These are phyloP conservation scores for Rhododendron kiyosumense DNA, from an alignment of 148 eudicot genomes.

Conservation along the genomic window DNA sequence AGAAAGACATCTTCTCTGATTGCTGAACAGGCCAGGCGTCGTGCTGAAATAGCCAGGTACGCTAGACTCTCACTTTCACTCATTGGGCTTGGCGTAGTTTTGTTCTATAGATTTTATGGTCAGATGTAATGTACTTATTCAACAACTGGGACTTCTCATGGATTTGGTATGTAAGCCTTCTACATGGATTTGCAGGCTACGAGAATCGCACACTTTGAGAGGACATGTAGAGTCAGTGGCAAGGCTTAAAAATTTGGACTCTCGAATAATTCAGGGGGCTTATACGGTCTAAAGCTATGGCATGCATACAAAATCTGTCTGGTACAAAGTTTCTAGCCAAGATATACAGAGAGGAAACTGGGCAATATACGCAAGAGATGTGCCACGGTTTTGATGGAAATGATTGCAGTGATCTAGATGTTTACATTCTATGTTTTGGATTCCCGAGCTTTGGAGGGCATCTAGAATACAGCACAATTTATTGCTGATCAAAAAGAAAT, in stretches of 20 bases:
- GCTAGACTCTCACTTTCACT: neutral
- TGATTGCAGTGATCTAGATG: neutral
- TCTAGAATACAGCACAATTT: neutral
- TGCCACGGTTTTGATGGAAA: constrained; percentile 1
- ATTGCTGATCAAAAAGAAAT: neutral
- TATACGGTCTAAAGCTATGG: constrained; percentile 42
- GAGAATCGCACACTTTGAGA: constrained; percentile 47
- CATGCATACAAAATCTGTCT: neutral
- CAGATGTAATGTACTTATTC: neutral
- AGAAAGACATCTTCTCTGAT: constrained; percentile 35
- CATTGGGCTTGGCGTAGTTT: neutral
- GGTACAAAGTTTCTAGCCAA: constrained; percentile 1
- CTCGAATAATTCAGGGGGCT: constrained; percentile 24
- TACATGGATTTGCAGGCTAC: constrained; percentile 40
- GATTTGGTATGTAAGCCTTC: neutral
- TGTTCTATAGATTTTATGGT: neutral
- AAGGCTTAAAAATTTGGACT: constrained; percentile 55
- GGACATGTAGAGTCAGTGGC: constrained; percentile 59
- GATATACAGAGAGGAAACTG: neutral
- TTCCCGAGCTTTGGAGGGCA: neutral
- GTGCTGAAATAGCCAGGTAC: constrained; percentile 76
- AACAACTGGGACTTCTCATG: neutral
- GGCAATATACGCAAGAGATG: constrained; percentile 5
- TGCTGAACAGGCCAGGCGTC: constrained; percentile 66
- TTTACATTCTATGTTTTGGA: neutral